A percentile compares a stretch with the other conserved stretches of the same genome.
phyloP scores from a whole-genome alignment of 106 monocot genomes.

The Dactylorhiza incarnata region DNA sequence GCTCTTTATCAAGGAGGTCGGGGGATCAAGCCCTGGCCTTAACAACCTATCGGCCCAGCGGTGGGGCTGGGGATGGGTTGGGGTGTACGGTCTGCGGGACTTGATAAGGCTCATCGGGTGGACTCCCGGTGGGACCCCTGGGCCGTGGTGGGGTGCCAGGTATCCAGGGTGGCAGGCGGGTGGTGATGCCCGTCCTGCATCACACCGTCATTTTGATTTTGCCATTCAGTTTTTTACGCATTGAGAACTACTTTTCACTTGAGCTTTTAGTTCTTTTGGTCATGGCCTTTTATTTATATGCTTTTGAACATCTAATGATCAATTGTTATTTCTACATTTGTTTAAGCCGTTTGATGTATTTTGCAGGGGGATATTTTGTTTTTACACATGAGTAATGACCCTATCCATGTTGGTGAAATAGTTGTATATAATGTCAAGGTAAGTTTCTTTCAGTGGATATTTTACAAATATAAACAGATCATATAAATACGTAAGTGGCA shows the following conservation, averaged over 20 bases:
- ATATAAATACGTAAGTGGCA: not conserved
- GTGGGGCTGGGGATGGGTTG: too few relatives aligned
- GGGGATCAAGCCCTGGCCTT: too few relatives aligned
- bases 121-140: too few relatives aligned
- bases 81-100: too few relatives aligned
- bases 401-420: conserved; percentile 55
- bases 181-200: too few relatives aligned
- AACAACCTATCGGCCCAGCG: too few relatives aligned
- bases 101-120: too few relatives aligned
- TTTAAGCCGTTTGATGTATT: conserved; percentile 3
- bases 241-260: not conserved
- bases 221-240: not conserved
- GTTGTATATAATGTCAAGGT: conserved; percentile 54
- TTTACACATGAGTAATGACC: conserved; percentile 49
- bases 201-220: not conserved
- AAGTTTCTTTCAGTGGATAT: conserved; percentile 13
- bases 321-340: conserved; percentile 5
- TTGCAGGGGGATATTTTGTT: conserved; percentile 60
- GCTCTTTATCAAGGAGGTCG: too few relatives aligned
- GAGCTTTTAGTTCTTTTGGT: not conserved
- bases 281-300: not conserved
- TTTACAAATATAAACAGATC: conserved; percentile 4
- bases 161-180: too few relatives aligned
- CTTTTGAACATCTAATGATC: not conserved
- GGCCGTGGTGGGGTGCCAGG: too few relatives aligned